Conservation (phyloP, 2,329 filamentous ascomycete species). For the Hymenoscyphus linearis region DNA sequence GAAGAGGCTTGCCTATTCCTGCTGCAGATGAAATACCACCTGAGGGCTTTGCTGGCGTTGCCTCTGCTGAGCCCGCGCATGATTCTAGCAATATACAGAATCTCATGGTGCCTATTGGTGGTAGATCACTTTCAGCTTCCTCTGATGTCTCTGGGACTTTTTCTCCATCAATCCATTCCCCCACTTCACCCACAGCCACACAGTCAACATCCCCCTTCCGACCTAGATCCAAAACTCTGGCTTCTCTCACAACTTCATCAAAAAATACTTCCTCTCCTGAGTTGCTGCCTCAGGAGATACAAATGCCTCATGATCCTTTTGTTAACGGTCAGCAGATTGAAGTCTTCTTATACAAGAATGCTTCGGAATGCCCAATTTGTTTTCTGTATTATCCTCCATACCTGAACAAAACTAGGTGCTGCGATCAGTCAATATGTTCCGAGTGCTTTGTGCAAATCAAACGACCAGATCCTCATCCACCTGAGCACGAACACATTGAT, state of each 20-base stretch:
- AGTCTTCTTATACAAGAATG: slow-evolving; percentile 88
- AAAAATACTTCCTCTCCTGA: slow-evolving; percentile 69
- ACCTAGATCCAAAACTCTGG: slow-evolving; percentile 82
- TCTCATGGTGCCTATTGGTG: slow-evolving; percentile 73
- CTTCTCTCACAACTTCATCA: slow-evolving; percentile 69
- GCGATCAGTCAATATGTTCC: slow-evolving; percentile 92
- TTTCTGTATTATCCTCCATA: slow-evolving; percentile 94
- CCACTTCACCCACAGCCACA: slow-evolving; percentile 43
- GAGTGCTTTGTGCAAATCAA: slow-evolving; percentile 99
- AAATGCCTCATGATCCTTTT: slow-evolving; percentile 74
- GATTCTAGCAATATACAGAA: slow-evolving; percentile 59
- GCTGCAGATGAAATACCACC: slow-evolving; percentile 76
- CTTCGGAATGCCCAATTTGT: slow-evolving; percentile 89
- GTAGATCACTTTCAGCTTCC: slow-evolving; percentile 70
- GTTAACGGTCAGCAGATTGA: slow-evolving; percentile 94
- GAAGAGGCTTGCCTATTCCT: slow-evolving; percentile 76
- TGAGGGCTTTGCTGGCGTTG: slow-evolving; percentile 52
- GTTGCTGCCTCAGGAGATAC: slow-evolving; percentile 69
- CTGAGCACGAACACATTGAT: slow-evolving; percentile 56
- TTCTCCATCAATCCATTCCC: slow-evolving; percentile 55
- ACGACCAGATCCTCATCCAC: slow-evolving; percentile 82
- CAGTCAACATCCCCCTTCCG: slow-evolving; percentile 59
- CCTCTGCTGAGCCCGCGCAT: slow-evolving; percentile 41
- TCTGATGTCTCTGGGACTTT: slow-evolving; percentile 62
- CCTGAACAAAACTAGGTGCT: slow-evolving; percentile 89